Evolutionary conservation across 169 alveolate genomes (phyloP).

Genomic region (Plasmodium ovale): DNA sequence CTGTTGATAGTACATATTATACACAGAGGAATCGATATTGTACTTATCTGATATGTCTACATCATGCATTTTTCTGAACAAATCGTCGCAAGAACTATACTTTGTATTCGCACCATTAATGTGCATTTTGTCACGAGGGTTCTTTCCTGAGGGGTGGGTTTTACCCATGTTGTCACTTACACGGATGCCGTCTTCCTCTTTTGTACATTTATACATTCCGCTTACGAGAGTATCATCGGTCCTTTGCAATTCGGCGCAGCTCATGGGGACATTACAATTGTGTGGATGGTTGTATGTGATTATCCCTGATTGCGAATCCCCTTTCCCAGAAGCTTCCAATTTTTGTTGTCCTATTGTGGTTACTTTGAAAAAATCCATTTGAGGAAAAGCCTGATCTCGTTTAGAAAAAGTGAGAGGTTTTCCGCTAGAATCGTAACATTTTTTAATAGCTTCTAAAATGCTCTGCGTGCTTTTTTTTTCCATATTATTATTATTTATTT

Average conservation of each 20-base stretch:
- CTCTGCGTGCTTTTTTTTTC: conserved; percentile 7
- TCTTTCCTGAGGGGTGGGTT: neutral
- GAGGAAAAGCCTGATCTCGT: neutral
- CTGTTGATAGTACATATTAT: conserved; percentile 30
- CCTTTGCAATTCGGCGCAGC: too few relatives aligned
- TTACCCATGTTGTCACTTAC: neutral
- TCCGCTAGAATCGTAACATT: conserved; percentile 23
- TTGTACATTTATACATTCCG: neutral
- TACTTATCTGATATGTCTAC: conserved; percentile 34
- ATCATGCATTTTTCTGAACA: neutral
- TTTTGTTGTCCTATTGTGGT: neutral
- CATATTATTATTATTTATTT: neutral
- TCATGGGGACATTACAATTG: neutral
- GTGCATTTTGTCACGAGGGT: too few relatives aligned
- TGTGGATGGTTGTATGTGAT: neutral
- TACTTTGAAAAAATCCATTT: neutral
- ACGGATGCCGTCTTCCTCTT: neutral
- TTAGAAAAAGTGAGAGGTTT: neutral
- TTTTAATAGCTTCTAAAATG: conserved; percentile 55
- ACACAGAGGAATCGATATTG: conserved; percentile 1
- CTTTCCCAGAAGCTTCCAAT: too few relatives aligned
- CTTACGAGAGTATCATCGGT: too few relatives aligned
- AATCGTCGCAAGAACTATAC: neutral
- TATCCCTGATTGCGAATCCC: too few relatives aligned
- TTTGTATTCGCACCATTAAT: neutral